Base-by-base conservation (phyloP, 768 basidiomycete species). In the Russula sp. region DNA sequence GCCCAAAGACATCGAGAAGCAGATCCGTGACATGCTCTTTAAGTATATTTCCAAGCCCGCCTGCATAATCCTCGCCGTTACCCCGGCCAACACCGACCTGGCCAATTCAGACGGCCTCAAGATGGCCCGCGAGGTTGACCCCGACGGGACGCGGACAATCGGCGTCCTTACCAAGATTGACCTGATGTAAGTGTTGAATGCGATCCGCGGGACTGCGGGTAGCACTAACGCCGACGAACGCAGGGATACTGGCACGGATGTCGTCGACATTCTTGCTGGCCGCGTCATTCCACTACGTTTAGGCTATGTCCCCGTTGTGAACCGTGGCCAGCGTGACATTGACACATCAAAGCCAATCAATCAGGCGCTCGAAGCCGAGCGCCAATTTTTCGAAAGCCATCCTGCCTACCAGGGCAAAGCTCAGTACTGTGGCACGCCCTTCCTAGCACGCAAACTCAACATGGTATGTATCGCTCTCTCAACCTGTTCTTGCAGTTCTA, bases 91-190 rank as follows among this genome's bases (percentile, higher is more conserved):
- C 74, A 88, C 86, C 52, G 97, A 99, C 79, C 81, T 99, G 82
- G 97, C 97, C 64, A 99, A 98, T 76, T 98, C 96, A 20, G 97
- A 98, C 74, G 96, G 97, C 54, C 75, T 97, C 72, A 96, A 97
- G 78, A 77, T 98, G 81, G 96, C 94, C 55, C 82, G 97, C 65
- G 94, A 98, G 71, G 94, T 98, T 31, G 97, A 99, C 72, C 95
- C 96, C 2, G 96, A 98, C 62, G 97, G 97, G 35, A 89, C 88
- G 47, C 82, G 96, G 71, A 99, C 97, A 22, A 98, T 99, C 68
- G 97, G 97, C 82, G 97, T 99, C 20, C 77, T 98, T 70, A 99
- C 97, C 14, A 99, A 99, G 76, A 90, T 98, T 56, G 97, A 99
- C 75, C 79, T 99, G 67, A 99, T 99, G 97, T 95, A 69, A 69